A percentile compares a stretch with the other conserved stretches of the same genome.
phyloP scores from a whole-genome alignment of 208 protist genomes.

The Trypanosoma brucei region DNA sequence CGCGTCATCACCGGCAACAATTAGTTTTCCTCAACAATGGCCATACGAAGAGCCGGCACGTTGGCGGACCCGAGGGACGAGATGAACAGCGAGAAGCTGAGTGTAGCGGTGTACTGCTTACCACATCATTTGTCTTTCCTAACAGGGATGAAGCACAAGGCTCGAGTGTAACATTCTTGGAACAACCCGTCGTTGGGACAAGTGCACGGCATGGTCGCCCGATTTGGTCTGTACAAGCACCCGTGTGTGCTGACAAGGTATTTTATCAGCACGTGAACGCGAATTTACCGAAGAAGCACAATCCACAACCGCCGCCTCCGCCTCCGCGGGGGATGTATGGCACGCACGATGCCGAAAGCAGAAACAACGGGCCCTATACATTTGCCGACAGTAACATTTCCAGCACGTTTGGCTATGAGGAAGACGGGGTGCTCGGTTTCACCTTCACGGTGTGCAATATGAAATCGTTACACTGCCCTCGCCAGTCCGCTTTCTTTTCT shows the following conservation, averaged over 20 bases:
- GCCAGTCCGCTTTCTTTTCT: neutral
- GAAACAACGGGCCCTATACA: neutral
- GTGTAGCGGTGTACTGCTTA: slow-evolving; percentile 55
- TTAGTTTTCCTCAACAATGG: neutral
- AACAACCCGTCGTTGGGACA: slow-evolving; percentile 70
- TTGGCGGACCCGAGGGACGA: neutral
- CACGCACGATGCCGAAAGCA: slow-evolving; percentile 3
- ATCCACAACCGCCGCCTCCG: neutral
- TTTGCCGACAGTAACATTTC: slow-evolving; percentile 5
- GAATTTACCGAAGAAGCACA: neutral
- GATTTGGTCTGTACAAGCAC: slow-evolving; percentile 44
- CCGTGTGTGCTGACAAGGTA: slow-evolving; percentile 40
- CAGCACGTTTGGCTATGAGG: neutral
- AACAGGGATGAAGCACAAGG: slow-evolving; percentile 24
- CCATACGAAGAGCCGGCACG: neutral
- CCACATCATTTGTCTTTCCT: slow-evolving; percentile 66
- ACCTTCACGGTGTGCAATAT: slow-evolving; percentile 70
- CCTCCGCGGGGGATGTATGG: neutral
- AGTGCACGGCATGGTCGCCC: slow-evolving; percentile 35
- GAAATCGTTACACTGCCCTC: slow-evolving; percentile 1
- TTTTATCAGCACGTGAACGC: slow-evolving; percentile 51
- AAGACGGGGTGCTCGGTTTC: slow-evolving; percentile 59
- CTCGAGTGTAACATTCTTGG: slow-evolving; percentile 57
- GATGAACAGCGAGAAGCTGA: neutral
- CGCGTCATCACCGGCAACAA: slow-evolving; percentile 2